A percentile compares a stretch with the other conserved stretches of the same genome.
Conservation (phyloP, 345 rosid species). For the Brassica incana region DNA sequence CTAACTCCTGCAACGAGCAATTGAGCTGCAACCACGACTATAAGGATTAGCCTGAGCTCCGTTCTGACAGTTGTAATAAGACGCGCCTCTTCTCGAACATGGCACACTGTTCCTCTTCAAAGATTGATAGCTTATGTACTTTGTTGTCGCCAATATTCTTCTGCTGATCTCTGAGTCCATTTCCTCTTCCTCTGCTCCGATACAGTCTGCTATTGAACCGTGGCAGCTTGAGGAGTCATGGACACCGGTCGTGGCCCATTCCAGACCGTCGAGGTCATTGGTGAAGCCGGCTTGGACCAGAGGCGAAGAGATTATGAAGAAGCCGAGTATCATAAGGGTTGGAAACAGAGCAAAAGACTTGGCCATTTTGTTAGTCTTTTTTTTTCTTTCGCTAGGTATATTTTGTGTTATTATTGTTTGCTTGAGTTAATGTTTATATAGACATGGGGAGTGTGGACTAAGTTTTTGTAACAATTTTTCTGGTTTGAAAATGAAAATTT, state of each 20-base stretch:
- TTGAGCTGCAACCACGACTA: constrained; percentile 68
- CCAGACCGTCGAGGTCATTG: constrained; percentile 37
- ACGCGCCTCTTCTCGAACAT: constrained; percentile 76
- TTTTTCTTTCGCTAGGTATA: constrained; percentile 14
- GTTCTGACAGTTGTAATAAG: constrained; percentile 77
- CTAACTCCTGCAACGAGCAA: constrained; percentile 70
- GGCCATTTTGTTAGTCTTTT: constrained; percentile 43
- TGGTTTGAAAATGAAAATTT: neutral
- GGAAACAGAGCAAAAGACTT: constrained; percentile 35
- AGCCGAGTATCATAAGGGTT: constrained; percentile 35
- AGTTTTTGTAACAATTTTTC: neutral
- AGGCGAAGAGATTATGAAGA: constrained; percentile 30
- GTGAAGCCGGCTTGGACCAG: constrained; percentile 35
- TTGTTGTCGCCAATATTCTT: constrained; percentile 60
- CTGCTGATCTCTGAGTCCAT: constrained; percentile 65
- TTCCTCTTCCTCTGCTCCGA: constrained; percentile 45
- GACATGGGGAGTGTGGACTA: constrained; percentile 30
- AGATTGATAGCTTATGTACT: constrained; percentile 74
- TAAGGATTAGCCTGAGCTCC: constrained; percentile 88
- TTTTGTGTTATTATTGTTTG: neutral
- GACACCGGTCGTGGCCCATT: constrained; percentile 42
- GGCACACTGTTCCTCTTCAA: constrained; percentile 69
- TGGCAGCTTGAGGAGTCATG: constrained; percentile 43
- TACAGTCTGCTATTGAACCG: constrained; percentile 63
- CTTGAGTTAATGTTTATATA: constrained; percentile 9